Evolutionary conservation across 495 filamentous ascomycete species (phyloP), one percentile per base, ranked within the genome.

Genomic region (Copromyces sp.): DNA sequence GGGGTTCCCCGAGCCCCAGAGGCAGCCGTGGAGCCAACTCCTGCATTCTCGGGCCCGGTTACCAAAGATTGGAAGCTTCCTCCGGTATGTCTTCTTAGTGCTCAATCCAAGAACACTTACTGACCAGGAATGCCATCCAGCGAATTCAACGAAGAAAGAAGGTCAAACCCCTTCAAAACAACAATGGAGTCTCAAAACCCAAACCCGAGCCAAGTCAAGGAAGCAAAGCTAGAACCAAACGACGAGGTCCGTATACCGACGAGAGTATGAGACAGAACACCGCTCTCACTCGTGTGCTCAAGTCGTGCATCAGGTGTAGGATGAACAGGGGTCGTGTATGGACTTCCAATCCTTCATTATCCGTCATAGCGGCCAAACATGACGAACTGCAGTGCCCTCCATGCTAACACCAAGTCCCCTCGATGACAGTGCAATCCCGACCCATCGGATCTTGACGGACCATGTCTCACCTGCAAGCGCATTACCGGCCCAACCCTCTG

Each of bases 291-390:
- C 72, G 77, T 2, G 72, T 77, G 8, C 74, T 78, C 39, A 77
- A 77, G 72, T 78, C 77, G 12, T 78, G 77, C 71, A 77, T 78
- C 72, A 71, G 77, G 14, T 78, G 77, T 69, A 72, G 77, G 61
- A 78, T 78, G 77, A 75, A 77, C 68, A 70, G 75, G 68, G 72
- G 75, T 9, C 75, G 77, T 5, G 76, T 77, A 73, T 42, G 74
- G 74, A 68, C 45, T 44, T 16, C 59, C 59, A 70, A 5, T 37
- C 65, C 29, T 65, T 38, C 61, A 35, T 14, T 68, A 45, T 24
- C n/a, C 12, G 39, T 42, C 9, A 39, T 39, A 39, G 17, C 45
- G 20, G n/a, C 16, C n/a, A 39, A 42, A 73, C 11, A 65, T 41
- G 20, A 32, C 20, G 20, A 3, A 47, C n/a, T 17, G n/a, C 8